phyloP scores from a whole-genome alignment of 768 basidiomycete genomes.

The Leccinum uliginosum region DNA sequence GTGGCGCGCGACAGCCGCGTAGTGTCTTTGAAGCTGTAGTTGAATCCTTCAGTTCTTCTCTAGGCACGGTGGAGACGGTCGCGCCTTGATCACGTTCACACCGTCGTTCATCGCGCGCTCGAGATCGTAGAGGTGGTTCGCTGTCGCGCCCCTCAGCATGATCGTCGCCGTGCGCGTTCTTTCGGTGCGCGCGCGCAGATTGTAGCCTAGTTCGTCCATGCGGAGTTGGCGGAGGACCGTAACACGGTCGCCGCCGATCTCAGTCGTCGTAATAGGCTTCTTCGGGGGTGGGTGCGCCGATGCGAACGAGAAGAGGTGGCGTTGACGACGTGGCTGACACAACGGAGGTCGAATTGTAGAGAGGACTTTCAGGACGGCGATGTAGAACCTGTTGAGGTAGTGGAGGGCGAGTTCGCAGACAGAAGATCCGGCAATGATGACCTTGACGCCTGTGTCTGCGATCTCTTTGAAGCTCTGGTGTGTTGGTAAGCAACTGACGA shows the following conservation, averaged over 20 bases:
- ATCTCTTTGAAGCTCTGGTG: conserved; percentile 92
- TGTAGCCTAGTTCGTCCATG: conserved; percentile 60
- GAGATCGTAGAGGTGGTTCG: conserved; percentile 91
- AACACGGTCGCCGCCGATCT: conserved; percentile 96
- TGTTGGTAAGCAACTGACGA: not conserved
- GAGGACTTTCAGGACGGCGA: too few species aligned
- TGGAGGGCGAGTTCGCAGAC: conserved; percentile 96
- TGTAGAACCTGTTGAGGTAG: conserved; percentile 88
- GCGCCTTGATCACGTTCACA: conserved; percentile 89
- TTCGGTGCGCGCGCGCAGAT: too few species aligned
- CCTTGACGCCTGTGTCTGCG: conserved; percentile 89
- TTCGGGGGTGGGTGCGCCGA: conserved; percentile 94
- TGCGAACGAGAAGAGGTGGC: conserved; percentile 93
- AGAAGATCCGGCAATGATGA: conserved; percentile 88
- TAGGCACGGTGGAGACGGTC: too few species aligned
- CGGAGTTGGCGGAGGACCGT: conserved; percentile 88
- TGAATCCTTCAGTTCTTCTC: too few species aligned
- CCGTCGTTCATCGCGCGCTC: conserved; percentile 97
- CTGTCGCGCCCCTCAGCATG: conserved; percentile 90
- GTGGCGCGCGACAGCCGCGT: too few species aligned
- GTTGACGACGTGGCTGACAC: conserved; percentile 91
- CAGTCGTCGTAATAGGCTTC: conserved; percentile 90
- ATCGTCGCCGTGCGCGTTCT: conserved; percentile 91
- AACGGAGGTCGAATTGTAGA: conserved; percentile 96
- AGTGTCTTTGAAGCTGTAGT: too few species aligned